Evolutionary conservation across 371 early-diverging fungal genomes (phyloP), one percentile per base, ranked within the genome.

Genomic region (Zychaea mexicana): DNA sequence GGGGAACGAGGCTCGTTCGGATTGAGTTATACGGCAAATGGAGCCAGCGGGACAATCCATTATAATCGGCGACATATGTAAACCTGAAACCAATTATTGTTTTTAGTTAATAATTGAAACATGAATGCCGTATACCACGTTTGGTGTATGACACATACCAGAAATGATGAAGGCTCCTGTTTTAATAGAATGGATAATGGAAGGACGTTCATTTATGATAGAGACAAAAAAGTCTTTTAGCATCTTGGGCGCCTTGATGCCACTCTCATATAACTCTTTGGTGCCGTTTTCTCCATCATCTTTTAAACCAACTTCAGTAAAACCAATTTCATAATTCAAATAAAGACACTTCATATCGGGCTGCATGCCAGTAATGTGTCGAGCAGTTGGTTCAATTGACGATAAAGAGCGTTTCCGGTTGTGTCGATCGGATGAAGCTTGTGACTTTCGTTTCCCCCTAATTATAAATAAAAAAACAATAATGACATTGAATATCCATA

Each of bases 221-320:
- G 21, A 9, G 19, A 13, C 13, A 9, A 49, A 24, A 49, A 49
- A 49, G 21, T 60, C 32, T 27, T 60, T 60, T 19, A 60, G 9
- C 60, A 60, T 60, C 49, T 60, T 60, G 1, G 60, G 32, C 0
- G 28, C 47, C 15, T 49, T 32, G 3, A 60, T 28, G 6, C 47
- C 46, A 17, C 55, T 21, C 24, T 54, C 55, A 15, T 19, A 17
- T 15, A 54, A 17, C 24, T 65, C 59, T 53, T 60, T 65, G 2
- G 60, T 60, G 17, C 65, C 60, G 21, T 21, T 17, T 32, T 53
- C 60, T 7, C 60, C 54, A 15, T 53, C 45, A 24, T 62, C 62
- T 15, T 55, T 45, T 27, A 52, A 33, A 15, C 32, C 62, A 38
- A 55, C 62, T 24, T 54, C 55, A 21, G 15, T 22, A 27, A 52